A percentile compares a stretch with the other conserved stretches of the same genome.
phyloP scores from a whole-genome alignment of 208 protist species.

The Crithidia acanthocephali region DNA sequence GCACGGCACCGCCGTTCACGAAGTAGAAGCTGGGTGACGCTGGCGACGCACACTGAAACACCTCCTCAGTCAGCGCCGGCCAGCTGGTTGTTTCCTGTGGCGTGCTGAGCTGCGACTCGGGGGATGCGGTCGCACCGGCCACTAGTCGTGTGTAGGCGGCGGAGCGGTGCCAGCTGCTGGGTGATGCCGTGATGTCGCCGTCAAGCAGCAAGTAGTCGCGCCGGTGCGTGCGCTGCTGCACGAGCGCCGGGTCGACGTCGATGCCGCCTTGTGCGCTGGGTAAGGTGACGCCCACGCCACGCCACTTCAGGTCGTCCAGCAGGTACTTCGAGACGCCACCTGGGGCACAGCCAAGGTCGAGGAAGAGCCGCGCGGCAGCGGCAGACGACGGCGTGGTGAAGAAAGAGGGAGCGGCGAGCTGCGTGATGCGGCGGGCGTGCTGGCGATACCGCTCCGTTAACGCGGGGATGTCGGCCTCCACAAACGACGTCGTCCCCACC shows the following conservation, averaged over 20 bases:
- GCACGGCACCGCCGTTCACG: conserved; percentile 83
- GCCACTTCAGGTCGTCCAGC: conserved; percentile 55
- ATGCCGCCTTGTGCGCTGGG: conserved; percentile 56
- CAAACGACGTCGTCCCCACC: conserved; percentile 48
- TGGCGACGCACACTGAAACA: background rate
- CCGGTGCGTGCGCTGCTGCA: background rate
- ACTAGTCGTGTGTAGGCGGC: background rate
- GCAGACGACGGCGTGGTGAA: background rate
- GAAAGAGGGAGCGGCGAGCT: conserved; percentile 29
- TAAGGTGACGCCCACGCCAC: conserved; percentile 74
- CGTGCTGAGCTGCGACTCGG: too few relatives aligned
- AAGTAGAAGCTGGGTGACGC: conserved; percentile 45
- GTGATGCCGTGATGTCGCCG: conserved; percentile 41
- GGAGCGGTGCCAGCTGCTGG: conserved; percentile 29
- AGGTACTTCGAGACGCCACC: conserved; percentile 80
- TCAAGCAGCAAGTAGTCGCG: conserved; percentile 35
- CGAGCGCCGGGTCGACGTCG: conserved; percentile 41
- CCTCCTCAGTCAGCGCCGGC: background rate
- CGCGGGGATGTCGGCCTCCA: conserved; percentile 38
- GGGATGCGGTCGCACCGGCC: background rate
- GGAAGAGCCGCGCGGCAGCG: conserved; percentile 39
- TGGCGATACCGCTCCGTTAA: conserved; percentile 64
- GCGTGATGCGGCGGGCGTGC: conserved; percentile 47
- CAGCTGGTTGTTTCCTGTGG: background rate
- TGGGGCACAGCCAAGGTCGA: conserved; percentile 77